Percentiles rank a stretch among this genome's conserved stretches.
These are phyloP conservation scores for Blastobotrys apis DNA, from an alignment of 1,139 yeast genomes.

Conservation along the genomic window DNA sequence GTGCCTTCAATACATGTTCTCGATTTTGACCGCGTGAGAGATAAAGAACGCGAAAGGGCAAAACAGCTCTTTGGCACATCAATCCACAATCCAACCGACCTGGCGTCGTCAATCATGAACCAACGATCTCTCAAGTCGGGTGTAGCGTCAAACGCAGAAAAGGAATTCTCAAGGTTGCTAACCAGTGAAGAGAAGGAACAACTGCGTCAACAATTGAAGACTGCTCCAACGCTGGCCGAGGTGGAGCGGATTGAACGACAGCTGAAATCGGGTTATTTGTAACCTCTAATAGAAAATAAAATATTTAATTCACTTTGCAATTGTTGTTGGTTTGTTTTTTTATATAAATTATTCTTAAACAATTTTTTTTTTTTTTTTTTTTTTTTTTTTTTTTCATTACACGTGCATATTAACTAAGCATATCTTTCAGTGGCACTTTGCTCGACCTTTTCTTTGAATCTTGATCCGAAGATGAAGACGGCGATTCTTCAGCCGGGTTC, in stretches of 20 bases:
- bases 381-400: background rate
- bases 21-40: constrained; percentile 62
- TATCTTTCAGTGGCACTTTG: background rate
- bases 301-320: too few species aligned
- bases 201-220: constrained; percentile 50
- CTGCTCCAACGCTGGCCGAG: constrained; percentile 67
- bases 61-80: constrained; percentile 44
- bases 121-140: constrained; percentile 25
- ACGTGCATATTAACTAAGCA: background rate
- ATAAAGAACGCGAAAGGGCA: constrained; percentile 49
- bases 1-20: constrained; percentile 59
- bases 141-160: constrained; percentile 21
- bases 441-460: background rate
- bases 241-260: constrained; percentile 64
- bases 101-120: constrained; percentile 32
- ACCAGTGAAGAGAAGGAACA: constrained; percentile 50
- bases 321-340: too few species aligned
- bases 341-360: too few species aligned
- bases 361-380: too few species aligned
- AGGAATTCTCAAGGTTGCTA: constrained; percentile 41
- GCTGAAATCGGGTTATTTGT: constrained; percentile 38
- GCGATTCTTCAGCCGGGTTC: constrained; percentile 7
- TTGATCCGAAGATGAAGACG: background rate
- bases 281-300: too few species aligned
- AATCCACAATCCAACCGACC: constrained; percentile 31